A percentile compares a stretch with the other conserved stretches of the same genome.
Conservation (phyloP, 116 monocot genomes). For the Phalaenopsis hybrid region DNA sequence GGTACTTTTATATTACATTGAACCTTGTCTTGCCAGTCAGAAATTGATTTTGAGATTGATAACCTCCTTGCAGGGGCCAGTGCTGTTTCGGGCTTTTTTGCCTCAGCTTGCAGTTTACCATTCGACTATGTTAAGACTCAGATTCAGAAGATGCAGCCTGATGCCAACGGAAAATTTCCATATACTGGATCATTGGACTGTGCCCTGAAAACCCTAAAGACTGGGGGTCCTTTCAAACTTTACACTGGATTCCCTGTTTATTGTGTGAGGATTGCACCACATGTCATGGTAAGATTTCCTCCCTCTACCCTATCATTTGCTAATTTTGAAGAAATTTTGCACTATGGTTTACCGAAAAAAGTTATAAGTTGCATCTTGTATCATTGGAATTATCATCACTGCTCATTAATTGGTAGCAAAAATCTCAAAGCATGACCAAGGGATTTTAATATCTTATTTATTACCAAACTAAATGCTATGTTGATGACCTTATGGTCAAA, state of each 20-base stretch:
- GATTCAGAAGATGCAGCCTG: constrained; percentile 72
- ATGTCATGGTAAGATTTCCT: constrained; percentile 74
- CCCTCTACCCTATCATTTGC: neutral
- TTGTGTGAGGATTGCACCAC: constrained; percentile 96
- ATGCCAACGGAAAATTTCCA: constrained; percentile 56
- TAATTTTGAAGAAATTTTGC: neutral
- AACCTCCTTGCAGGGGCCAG: constrained; percentile 68
- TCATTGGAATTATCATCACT: no score
- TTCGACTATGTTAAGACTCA: constrained; percentile 98
- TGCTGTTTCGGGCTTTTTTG: constrained; percentile 81
- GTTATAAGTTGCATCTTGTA: no score
- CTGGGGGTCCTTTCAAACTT: constrained; percentile 52
- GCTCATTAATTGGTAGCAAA: no score
- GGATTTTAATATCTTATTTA: no score
- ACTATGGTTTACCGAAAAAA: neutral
- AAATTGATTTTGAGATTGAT: constrained; percentile 3
- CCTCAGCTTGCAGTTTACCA: constrained; percentile 66
- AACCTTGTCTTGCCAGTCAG: neutral
- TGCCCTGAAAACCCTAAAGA: constrained; percentile 53
- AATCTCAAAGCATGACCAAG: no score
- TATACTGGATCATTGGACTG: constrained; percentile 87
- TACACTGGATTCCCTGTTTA: constrained; percentile 75
- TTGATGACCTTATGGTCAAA: no score
- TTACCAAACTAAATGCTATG: no score
- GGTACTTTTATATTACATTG: neutral